These are phyloP conservation scores for Pyrenophora seminiperda DNA, from an alignment of 2,329 filamentous ascomycete genomes.

Conservation along the genomic window DNA sequence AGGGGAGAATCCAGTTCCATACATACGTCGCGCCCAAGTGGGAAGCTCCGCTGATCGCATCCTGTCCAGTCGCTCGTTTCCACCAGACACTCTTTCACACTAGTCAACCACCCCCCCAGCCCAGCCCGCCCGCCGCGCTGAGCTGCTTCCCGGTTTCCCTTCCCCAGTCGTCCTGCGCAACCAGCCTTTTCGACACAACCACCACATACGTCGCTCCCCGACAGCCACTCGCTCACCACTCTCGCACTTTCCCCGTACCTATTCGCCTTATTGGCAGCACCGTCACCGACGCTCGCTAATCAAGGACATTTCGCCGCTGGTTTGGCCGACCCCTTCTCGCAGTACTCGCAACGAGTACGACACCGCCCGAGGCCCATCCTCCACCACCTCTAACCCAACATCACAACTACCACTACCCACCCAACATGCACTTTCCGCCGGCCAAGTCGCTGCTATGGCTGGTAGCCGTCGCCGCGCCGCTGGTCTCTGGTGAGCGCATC, in stretches of 20 bases:
- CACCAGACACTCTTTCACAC: constrained; percentile 15
- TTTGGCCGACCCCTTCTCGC: constrained; percentile 35
- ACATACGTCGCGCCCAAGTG: constrained; percentile 28
- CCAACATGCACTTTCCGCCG: constrained; percentile 44
- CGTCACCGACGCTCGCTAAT: constrained; percentile 18
- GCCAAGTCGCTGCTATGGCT: constrained; percentile 43
- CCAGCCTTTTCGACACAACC: constrained; percentile 27
- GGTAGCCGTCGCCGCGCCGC: constrained; percentile 48
- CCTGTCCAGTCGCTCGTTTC: constrained; percentile 37
- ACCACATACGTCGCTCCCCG: constrained; percentile 22
- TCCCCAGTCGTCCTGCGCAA: constrained; percentile 29
- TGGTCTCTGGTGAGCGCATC: constrained; percentile 60
- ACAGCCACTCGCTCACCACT: constrained; percentile 36
- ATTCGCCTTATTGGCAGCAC: background rate
- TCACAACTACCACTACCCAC: constrained; percentile 14
- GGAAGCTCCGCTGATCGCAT: constrained; percentile 36
- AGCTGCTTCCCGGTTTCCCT: constrained; percentile 41
- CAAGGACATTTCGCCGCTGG: constrained; percentile 37
- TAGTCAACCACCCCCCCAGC: constrained; percentile 18
- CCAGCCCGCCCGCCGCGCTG: constrained; percentile 34
- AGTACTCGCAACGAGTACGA: constrained; percentile 41
- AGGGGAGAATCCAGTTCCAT: constrained; percentile 18
- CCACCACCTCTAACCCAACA: constrained; percentile 15
- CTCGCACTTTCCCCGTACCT: constrained; percentile 10
- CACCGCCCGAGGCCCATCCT: constrained; percentile 23